phyloP scores from a whole-genome alignment of 495 filamentous ascomycete species.

The Penicillium soppii region DNA sequence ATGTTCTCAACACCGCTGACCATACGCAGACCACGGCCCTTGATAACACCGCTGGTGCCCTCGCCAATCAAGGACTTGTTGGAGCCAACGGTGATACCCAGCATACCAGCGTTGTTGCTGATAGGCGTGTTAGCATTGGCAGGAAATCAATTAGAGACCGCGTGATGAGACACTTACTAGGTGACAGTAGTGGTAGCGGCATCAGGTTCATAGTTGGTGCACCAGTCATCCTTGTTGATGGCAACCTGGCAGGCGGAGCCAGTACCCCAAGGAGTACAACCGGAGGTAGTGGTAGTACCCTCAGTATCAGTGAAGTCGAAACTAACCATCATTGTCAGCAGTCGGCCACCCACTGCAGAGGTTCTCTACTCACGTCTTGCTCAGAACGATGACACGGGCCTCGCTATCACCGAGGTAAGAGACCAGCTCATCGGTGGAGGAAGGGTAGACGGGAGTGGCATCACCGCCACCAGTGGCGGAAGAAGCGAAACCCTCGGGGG shows the following conservation, averaged over 20 bases:
- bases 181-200: conserved; percentile 36
- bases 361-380: conserved; percentile 19
- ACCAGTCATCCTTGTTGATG: conserved; percentile 53
- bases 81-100: conserved; percentile 45
- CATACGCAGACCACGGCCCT: conserved; percentile 45
- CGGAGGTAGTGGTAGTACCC: conserved; percentile 37
- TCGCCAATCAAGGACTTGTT: conserved; percentile 45
- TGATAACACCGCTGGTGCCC: conserved; percentile 38
- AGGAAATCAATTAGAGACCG: neutral
- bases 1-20: conserved; percentile 42
- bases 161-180: conserved; percentile 21
- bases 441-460: conserved; percentile 37
- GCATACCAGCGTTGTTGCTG: conserved; percentile 39
- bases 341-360: neutral
- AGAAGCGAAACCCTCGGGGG: conserved; percentile 40
- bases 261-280: conserved; percentile 48
- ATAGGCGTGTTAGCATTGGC: neutral
- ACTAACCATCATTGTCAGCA: neutral
- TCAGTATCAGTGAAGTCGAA: conserved; percentile 46
- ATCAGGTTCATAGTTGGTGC: conserved; percentile 37
- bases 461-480: conserved; percentile 43
- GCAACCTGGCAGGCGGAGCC: conserved; percentile 46
- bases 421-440: conserved; percentile 39
- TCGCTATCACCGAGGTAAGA: conserved; percentile 38
- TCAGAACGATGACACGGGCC: conserved; percentile 40